phyloP scores from a whole-genome alignment of 495 filamentous ascomycete genomes.

The Ascobolus immersus region DNA sequence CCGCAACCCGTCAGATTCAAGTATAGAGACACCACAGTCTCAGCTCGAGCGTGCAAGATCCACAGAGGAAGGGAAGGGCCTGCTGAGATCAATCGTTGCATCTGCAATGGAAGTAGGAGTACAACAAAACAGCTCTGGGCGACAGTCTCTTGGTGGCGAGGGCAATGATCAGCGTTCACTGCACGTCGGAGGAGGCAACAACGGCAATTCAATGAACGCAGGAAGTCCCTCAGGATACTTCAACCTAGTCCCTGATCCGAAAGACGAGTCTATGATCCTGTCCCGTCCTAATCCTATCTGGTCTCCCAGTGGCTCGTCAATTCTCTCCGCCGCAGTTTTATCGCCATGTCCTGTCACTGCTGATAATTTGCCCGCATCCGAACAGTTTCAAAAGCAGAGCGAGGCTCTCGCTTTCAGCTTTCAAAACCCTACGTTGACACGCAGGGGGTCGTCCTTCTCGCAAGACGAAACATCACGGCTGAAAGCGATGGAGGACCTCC shows the following conservation, averaged over 20 bases:
- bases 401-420: constrained; percentile 31
- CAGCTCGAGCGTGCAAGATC: too few relatives aligned
- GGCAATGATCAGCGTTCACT: too few relatives aligned
- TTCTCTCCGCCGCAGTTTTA: constrained; percentile 38
- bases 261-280: constrained; percentile 33
- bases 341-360: constrained; percentile 43
- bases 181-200: too few relatives aligned
- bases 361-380: constrained; percentile 51
- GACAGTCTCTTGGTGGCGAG: too few relatives aligned
- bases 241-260: constrained; percentile 38
- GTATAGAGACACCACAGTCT: too few relatives aligned
- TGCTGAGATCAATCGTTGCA: too few relatives aligned
- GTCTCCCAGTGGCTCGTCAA: constrained; percentile 39
- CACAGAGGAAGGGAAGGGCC: too few relatives aligned
- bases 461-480: constrained; percentile 9
- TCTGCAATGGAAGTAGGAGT: too few relatives aligned
- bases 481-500: too few relatives aligned
- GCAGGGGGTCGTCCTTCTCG: constrained; percentile 19
- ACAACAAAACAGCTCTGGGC: too few relatives aligned
- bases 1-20: too few relatives aligned
- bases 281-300: constrained; percentile 39
- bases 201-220: constrained; percentile 1
- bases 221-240: constrained; percentile 32
- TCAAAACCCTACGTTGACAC: constrained; percentile 25
- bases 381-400: constrained; percentile 44